Base-by-base conservation (phyloP, 768 basidiomycete species). In the Phylloporus sp. region DNA sequence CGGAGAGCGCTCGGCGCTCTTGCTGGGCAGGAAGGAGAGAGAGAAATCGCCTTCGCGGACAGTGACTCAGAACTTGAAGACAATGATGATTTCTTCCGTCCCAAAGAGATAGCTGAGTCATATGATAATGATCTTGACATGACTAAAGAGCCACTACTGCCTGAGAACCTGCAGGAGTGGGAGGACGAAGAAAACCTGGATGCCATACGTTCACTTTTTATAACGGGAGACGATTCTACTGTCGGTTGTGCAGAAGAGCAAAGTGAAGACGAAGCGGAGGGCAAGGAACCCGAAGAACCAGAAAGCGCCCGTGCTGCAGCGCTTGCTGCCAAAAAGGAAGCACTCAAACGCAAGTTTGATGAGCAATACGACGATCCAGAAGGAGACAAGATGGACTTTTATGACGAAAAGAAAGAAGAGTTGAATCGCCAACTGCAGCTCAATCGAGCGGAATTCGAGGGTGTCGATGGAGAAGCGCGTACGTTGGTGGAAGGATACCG, bases 321-420 rank as follows among this genome's bases (percentile, higher is more conserved):
- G 2, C 81, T 97, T 28, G 80, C 86, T 9, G 76, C 78, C 24
- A 97, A 95, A 71, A 97, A 97, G 70, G 90, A 89, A 56, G 80
- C 77, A 3, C 77, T 97, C 49, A 96, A 96, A 68, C 82, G 84
- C 54, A 94, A 95, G 65, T 99, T 99, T 62, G 90, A 99, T 67
- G 90, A 91, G 57, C 87, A 95, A 67, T 97, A 97, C 66, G 92
- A 96, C 63, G 90, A 93, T 54, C 86, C 88, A 3, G 85, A 88
- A 35, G 74, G 77, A 44, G 69, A 81, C 46, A 86, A 88, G 57
- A 68, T 81, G 63, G 90, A 92, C 60, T 96, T 96, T 60, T 99
- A 96, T 71, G 80, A 84, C 39, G 81, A 86, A 61, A 84, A 87
- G 65, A 99, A 97, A 70, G 89, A 88, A 17, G 91, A 93, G 59